These are phyloP conservation scores for Wallacemonas sp. DNA, from an alignment of 208 protist species.

Conservation along the genomic window DNA sequence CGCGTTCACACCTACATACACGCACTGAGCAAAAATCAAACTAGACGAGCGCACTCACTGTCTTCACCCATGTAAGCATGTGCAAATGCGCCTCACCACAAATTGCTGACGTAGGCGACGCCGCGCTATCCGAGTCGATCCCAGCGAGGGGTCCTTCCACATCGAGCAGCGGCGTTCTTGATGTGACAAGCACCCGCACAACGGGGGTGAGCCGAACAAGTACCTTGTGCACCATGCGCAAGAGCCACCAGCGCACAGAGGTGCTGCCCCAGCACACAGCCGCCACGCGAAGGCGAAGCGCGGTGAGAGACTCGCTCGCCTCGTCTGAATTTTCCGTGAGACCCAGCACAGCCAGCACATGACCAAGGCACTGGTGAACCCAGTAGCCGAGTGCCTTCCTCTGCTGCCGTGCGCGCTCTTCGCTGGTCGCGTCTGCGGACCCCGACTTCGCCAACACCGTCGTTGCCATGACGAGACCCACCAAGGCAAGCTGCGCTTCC, in stretches of 20 bases:
- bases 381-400: not conserved
- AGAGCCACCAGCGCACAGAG: conserved; percentile 24
- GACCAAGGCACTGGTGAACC: not conserved
- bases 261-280: conserved; percentile 7
- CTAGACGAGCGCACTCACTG: not conserved
- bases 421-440: no score
- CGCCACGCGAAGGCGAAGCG: not conserved
- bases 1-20: no score
- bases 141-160: no score
- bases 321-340: not conserved
- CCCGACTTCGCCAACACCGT: not conserved
- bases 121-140: no score
- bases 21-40: no score
- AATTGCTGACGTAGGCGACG: not conserved
- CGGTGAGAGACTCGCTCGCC: not conserved
- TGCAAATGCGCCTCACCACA: not conserved
- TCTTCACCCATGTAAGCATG: not conserved
- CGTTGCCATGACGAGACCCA: conserved; percentile 22
- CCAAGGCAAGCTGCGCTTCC: conserved; percentile 42
- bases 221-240: conserved; percentile 38
- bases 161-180: no score
- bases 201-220: conserved; percentile 19
- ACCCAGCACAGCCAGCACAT: not conserved
- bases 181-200: not conserved
- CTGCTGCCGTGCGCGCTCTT: not conserved